Base-by-base conservation (phyloP, 257 asterid species). In the Orobanche coerulescens region DNA sequence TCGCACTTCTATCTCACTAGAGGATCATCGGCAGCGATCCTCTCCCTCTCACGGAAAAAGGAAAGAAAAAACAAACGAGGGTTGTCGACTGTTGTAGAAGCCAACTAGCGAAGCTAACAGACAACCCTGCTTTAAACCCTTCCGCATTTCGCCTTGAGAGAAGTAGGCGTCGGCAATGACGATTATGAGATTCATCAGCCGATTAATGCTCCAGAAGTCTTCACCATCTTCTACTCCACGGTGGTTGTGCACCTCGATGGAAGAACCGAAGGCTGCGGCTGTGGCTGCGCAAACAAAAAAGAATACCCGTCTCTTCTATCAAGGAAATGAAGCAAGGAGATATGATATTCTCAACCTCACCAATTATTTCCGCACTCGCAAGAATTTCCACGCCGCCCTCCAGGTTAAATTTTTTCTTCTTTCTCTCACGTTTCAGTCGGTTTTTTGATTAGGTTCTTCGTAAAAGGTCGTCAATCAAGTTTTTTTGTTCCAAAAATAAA, bases 231-330 rank as follows among this genome's bases (percentile, higher is more conserved):
- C 72, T n/a, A 30, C 58, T 37, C 69, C 55, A 11, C 76, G 82
- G 44, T 63, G 73, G 65, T 53, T 77, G 5, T 79, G 72, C 26
- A 75, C 86, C 53, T 76, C 24, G 26, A 15, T 65, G 43, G 77
- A 52, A 1, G 16, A 72, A 22, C 40, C 68, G 11, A 22, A 64
- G 28, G 19, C 67, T 40, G 53, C 64, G 66, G n/a, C 64, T 37
- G 39, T 64, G 40, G 54, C 66, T 61, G 14, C 62, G 49, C 46
- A 52, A 54, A 60, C 42, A 20, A 64, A 54, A 31, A 47, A 47
- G 54, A 47, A 20, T 18, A 7, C 12, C 54, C 54, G 54, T 9
- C 14, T 47, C 24, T 47, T 47, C 54, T 47, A 19, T 47, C 28
- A 47, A 23, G 54, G 54, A 47, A 47, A 47, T 9, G 28, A 7